Base-by-base conservation (phyloP, 306 rosid species). In the Acacia acuminata region DNA sequence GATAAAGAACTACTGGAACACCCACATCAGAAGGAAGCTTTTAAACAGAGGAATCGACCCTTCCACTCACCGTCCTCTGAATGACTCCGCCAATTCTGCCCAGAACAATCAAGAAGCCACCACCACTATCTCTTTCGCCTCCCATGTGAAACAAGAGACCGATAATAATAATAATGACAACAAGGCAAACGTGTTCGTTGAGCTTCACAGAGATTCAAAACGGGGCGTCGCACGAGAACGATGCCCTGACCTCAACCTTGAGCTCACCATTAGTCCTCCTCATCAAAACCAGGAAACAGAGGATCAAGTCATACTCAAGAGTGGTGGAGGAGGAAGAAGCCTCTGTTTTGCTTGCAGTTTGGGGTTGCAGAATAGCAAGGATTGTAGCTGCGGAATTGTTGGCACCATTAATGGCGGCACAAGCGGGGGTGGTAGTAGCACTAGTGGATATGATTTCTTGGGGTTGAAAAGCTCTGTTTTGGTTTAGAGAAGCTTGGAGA, bases 1-100 rank as follows among this genome's bases (percentile, higher is more conserved):
- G 90, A 96, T 96, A 69, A 96, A 96, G 90, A 96, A 96, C 19
- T 96, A 96, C 60, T 96, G 99, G 99, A 96, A 96, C 76, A 96
- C 99, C 25, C 99, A 96, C 71, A 96, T 96, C 77, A 89, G 98
- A 79, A 91, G 99, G 83, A 96, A 96, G 93, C 99, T 96, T 51
- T 17, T 96, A 85, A 96, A 82, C 81, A 89, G 97, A 82, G 99
- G 99, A 73, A 92, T 96, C 38, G 99, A 96, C 86, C 99, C 99
- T 22, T 88, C 94, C 36, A 92, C 98, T 75, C 99, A 96, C 60
- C 87, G 92, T 65, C 88, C 94, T 17, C 81, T 96, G 10, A 87
- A 89, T 38, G 97, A 92, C 58, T 51, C 58, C 53, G 1, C 53
- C 1, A 30, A 47, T 71, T 71, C 75, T 7, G 65, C 84, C 27